A percentile compares a stretch with the other conserved stretches of the same genome.
phyloP scores from a whole-genome alignment of 345 rosid species.

The Rhodamnia argentea region DNA sequence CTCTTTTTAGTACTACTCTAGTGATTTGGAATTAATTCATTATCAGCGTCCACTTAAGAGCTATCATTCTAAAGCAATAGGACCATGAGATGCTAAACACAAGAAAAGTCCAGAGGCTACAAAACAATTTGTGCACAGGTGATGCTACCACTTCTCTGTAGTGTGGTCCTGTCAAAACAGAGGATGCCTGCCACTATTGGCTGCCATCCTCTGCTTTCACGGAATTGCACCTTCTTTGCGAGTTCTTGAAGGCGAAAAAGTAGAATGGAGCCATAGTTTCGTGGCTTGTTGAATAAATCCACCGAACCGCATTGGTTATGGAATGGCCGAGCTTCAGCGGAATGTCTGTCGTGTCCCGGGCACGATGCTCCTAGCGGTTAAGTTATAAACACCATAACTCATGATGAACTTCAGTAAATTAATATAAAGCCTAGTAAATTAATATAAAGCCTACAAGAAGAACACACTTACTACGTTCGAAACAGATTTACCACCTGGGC shows the following conservation, averaged over 20 bases:
- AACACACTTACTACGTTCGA: not conserved
- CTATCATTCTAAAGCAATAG: too few species aligned
- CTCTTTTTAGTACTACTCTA: too few species aligned
- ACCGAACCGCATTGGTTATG: not conserved
- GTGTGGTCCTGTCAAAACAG: not conserved
- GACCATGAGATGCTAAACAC: too few species aligned
- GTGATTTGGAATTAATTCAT: too few species aligned
- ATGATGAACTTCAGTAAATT: not conserved
- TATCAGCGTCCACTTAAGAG: too few species aligned
- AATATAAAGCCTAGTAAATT: not conserved
- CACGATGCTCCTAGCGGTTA: not conserved
- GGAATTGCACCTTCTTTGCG: not conserved
- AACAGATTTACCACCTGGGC: too few species aligned
- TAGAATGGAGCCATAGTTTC: not conserved
- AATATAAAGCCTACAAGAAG: not conserved
- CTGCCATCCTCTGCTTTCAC: not conserved
- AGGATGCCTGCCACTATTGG: not conserved
- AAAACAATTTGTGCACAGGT: too few species aligned
- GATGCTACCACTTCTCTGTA: not conserved
- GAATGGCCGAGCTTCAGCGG: not conserved
- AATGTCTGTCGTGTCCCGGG: fast-evolving
- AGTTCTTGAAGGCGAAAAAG: not conserved
- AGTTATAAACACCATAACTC: not conserved
- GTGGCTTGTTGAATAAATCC: not conserved
- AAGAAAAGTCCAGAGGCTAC: too few species aligned